A percentile compares a stretch with the other conserved stretches of the same genome.
phyloP scores from a whole-genome alignment of 208 protist species.

The Leishmania lainsoni region DNA sequence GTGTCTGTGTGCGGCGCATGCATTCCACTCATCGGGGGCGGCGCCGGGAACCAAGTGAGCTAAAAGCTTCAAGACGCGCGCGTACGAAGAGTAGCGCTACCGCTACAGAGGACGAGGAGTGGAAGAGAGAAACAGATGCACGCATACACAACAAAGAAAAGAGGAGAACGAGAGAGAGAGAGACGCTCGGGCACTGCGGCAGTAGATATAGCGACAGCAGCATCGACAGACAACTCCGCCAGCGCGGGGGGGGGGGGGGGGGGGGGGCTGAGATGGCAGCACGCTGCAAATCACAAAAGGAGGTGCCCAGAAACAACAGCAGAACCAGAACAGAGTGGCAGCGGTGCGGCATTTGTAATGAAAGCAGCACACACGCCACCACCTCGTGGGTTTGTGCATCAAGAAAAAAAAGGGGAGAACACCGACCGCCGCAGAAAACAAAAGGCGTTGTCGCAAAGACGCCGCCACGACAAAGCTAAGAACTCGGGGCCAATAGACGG shows the following conservation, averaged over 20 bases:
- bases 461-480: background rate
- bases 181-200: background rate
- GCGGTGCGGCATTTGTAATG: background rate
- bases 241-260: background rate
- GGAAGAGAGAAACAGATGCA: background rate
- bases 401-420: background rate
- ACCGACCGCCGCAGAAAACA: background rate
- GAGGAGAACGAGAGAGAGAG: background rate
- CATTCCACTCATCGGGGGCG: background rate
- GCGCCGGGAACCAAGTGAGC: background rate
- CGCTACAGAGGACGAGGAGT: background rate
- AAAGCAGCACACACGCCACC: background rate
- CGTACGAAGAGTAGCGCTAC: background rate
- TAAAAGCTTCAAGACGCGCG: background rate
- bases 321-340: background rate
- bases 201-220: background rate
- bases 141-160: background rate
- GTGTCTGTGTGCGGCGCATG: background rate
- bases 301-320: background rate
- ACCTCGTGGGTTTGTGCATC: background rate
- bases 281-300: background rate
- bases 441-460: background rate
- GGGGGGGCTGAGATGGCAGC: background rate
- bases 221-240: background rate
- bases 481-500: constrained; percentile 28